Evolutionary conservation across 345 rosid species (phyloP).

Genomic region (Syzygium oleosum): DNA sequence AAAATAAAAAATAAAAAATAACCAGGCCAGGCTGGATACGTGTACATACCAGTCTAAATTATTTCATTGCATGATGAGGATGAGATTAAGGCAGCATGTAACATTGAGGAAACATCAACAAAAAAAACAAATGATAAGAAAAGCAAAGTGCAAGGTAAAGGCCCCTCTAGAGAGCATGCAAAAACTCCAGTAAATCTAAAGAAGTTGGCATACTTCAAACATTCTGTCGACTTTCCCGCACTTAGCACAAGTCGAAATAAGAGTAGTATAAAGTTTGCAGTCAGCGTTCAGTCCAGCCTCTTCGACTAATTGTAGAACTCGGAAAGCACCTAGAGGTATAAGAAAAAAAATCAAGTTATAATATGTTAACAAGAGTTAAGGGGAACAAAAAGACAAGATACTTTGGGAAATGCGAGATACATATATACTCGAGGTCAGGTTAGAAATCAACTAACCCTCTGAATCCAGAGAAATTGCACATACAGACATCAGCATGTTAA

Average conservation of each 20-base stretch:
- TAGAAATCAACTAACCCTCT: conserved; percentile 40
- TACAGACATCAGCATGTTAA: conserved; percentile 92
- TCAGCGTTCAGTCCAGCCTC: conserved; percentile 64
- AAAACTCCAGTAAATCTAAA: conserved; percentile 1
- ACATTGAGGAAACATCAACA: background rate
- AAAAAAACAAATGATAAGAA: background rate
- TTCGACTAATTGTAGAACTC: conserved; percentile 61
- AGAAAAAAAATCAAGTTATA: background rate
- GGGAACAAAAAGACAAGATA: background rate
- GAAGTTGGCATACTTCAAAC: conserved; percentile 65
- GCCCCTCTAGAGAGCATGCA: background rate
- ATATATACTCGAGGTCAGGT: background rate
- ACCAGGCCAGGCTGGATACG: background rate
- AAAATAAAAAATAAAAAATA: background rate
- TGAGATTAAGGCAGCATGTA: background rate
- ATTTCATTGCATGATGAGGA: background rate
- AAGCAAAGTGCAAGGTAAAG: background rate
- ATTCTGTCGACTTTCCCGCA: conserved; percentile 92
- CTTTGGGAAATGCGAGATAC: background rate
- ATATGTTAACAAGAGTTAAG: background rate
- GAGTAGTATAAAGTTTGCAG: conserved; percentile 87
- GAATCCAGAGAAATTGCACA: conserved; percentile 73
- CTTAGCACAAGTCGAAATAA: conserved; percentile 90
- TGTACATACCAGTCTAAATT: background rate
- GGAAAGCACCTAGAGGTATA: conserved; percentile 52